These are phyloP conservation scores for Collariella sp. DNA, from an alignment of 495 filamentous ascomycete genomes.

Conservation along the genomic window DNA sequence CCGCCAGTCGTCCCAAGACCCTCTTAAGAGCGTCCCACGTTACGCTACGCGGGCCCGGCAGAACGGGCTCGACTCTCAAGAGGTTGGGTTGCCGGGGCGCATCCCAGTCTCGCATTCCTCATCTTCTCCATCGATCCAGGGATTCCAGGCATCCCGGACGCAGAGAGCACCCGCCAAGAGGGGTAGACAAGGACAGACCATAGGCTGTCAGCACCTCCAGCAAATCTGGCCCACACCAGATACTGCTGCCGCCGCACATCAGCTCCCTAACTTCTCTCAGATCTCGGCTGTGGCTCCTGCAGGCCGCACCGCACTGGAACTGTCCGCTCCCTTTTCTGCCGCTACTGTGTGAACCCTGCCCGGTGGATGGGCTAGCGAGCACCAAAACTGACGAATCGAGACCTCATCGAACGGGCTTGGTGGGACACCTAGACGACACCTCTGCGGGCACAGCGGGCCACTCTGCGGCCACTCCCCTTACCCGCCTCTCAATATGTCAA, in stretches of 20 bases:
- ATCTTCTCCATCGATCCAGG: constrained; percentile 2
- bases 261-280: constrained; percentile 13
- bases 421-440: constrained; percentile 24
- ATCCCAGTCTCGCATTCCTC: background rate
- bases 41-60: constrained; percentile 1
- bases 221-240: constrained; percentile 16
- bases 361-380: constrained; percentile 16
- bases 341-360: constrained; percentile 22
- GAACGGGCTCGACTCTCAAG: constrained; percentile 5
- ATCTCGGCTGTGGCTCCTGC: constrained; percentile 19
- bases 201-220: constrained; percentile 17
- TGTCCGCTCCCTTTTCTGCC: constrained; percentile 11
- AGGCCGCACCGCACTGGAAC: constrained; percentile 3
- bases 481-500: constrained; percentile 51
- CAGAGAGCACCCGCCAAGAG: constrained; percentile 1
- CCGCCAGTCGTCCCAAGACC: background rate
- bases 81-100: constrained; percentile 2
- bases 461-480: constrained; percentile 31
- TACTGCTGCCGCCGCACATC: constrained; percentile 8
- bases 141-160: background rate
- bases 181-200: background rate
- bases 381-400: constrained; percentile 27
- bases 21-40: background rate
- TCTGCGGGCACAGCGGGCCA: constrained; percentile 20
- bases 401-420: constrained; percentile 24